Evolutionary conservation across 2,329 filamentous ascomycete genomes (phyloP).

Genomic region (Ophiocordyceps camponoti-floridani): DNA sequence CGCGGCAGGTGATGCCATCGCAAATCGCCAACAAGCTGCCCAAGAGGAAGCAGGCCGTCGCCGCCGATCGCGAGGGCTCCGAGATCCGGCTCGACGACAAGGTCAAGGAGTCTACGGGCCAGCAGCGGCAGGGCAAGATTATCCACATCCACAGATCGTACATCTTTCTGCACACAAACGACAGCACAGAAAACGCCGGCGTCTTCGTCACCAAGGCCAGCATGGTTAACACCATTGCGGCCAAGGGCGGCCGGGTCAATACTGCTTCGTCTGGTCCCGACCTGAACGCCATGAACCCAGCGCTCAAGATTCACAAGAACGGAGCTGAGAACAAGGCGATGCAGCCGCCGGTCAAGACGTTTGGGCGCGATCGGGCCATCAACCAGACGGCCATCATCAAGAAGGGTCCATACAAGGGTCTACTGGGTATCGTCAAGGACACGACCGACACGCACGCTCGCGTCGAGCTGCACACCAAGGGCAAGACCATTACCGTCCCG

Average conservation of each 20-base stretch:
- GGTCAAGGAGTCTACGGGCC: constrained; percentile 76
- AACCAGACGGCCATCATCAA: constrained; percentile 83
- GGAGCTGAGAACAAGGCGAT: constrained; percentile 26
- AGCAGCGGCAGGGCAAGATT: constrained; percentile 73
- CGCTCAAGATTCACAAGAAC: constrained; percentile 52
- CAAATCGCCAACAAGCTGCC: constrained; percentile 83
- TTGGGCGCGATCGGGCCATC: constrained; percentile 66
- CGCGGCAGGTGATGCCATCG: constrained; percentile 68
- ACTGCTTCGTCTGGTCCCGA: constrained; percentile 49
- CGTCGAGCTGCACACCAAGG: constrained; percentile 87
- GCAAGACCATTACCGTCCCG: constrained; percentile 71
- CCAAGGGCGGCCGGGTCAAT: constrained; percentile 71
- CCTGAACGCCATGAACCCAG: constrained; percentile 81
- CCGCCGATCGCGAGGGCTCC: constrained; percentile 80
- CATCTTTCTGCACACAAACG: constrained; percentile 74
- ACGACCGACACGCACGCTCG: constrained; percentile 72
- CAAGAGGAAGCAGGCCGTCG: constrained; percentile 66
- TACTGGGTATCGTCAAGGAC: constrained; percentile 90
- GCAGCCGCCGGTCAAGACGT: constrained; percentile 55
- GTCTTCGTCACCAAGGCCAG: constrained; percentile 76
- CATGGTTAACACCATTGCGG: constrained; percentile 81
- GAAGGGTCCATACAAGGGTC: constrained; percentile 77
- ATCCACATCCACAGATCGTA: constrained; percentile 89
- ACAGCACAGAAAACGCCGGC: constrained; percentile 69
- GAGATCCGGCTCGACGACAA: constrained; percentile 87